Conservation (phyloP, 305 asterid species). For the Fraxinus dipetala region DNA sequence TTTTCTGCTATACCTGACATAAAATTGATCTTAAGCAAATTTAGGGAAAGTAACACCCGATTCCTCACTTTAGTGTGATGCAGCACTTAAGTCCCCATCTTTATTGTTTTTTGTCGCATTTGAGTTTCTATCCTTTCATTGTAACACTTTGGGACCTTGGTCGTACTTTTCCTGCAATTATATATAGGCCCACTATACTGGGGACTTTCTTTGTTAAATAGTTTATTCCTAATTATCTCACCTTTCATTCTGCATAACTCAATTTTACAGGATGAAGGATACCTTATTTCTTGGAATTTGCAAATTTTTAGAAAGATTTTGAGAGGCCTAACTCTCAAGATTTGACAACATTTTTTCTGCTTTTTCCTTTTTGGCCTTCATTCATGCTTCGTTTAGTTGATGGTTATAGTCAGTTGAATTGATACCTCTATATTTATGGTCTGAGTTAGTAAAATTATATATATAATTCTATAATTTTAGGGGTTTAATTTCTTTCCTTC, state of each 20-base stretch:
- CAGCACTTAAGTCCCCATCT: background rate
- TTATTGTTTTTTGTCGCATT: too few species aligned
- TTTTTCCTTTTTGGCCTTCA: too few species aligned
- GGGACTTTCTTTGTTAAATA: too few species aligned
- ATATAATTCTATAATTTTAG: too few species aligned
- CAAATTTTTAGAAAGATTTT: too few species aligned
- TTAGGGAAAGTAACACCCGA: background rate
- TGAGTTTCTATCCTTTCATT: background rate
- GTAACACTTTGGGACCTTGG: background rate
- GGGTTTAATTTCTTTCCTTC: too few species aligned
- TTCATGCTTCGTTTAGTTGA: too few species aligned
- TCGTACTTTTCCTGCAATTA: background rate
- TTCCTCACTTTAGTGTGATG: background rate
- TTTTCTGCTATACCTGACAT: background rate
- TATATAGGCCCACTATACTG: background rate
- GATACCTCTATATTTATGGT: too few species aligned
- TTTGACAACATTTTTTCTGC: too few species aligned
- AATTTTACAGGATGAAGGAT: background rate
- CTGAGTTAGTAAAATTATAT: too few species aligned
- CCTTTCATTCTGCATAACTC: background rate
- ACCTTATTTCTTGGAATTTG: background rate
- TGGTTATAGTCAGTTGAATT: too few species aligned
- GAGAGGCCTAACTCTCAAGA: background rate
- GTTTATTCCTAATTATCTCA: background rate
- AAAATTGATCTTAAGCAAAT: background rate